Evolutionary conservation across 257 asterid genomes (phyloP).

Genomic region (Solanum ossicruentum): DNA sequence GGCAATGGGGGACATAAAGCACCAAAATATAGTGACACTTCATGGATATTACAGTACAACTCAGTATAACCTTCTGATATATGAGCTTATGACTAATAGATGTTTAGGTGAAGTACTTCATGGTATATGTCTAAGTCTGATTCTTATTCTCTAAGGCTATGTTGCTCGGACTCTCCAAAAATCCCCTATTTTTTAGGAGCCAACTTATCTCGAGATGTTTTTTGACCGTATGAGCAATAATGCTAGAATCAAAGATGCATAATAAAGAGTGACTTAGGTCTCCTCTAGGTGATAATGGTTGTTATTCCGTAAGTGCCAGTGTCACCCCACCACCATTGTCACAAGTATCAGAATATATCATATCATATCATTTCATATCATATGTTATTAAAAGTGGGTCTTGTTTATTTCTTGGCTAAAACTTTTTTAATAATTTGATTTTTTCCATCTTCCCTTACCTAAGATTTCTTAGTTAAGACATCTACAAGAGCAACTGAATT

Average conservation of each 20-base stretch:
- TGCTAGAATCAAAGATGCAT: background rate
- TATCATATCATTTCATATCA: too few species aligned
- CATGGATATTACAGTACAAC: constrained; percentile 71
- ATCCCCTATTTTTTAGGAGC: background rate
- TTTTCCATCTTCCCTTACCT: too few species aligned
- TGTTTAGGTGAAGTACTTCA: constrained; percentile 51
- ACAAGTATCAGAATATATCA: too few species aligned
- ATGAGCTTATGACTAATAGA: constrained; percentile 86
- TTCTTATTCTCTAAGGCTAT: background rate
- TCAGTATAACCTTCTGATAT: constrained; percentile 68
- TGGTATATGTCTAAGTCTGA: constrained; percentile 23
- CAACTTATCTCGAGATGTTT: background rate
- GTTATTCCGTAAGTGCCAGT: too few species aligned
- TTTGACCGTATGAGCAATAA: background rate
- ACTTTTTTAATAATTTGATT: too few species aligned
- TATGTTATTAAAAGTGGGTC: too few species aligned
- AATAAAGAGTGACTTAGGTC: background rate
- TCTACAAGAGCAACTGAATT: too few species aligned
- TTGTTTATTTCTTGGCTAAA: too few species aligned
- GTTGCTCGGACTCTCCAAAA: background rate
- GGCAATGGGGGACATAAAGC: constrained; percentile 87
- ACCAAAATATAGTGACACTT: constrained; percentile 67
- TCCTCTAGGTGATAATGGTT: too few species aligned
- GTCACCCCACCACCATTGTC: too few species aligned
- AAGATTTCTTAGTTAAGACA: too few species aligned